phyloP scores from a whole-genome alignment of 1,139 yeast genomes.

The Suhomyces kunorum region DNA sequence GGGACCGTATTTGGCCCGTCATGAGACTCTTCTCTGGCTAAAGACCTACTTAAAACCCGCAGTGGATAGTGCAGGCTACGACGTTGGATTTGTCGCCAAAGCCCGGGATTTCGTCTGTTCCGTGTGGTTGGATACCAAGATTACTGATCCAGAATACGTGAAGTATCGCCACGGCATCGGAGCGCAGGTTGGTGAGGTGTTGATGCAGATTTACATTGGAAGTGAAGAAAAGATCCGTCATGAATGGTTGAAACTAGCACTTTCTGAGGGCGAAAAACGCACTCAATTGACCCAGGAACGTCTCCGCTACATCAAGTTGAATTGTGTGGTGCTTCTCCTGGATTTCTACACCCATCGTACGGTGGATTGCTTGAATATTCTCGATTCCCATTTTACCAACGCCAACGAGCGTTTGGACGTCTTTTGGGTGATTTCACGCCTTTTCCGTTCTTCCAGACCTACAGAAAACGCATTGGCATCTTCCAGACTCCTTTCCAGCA shows the following conservation, averaged over 20 bases:
- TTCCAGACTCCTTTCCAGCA: background rate
- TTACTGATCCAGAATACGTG: slow-evolving; percentile 29
- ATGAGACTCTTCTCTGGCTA: slow-evolving; percentile 54
- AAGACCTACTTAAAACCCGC: slow-evolving; percentile 54
- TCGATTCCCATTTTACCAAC: slow-evolving; percentile 34
- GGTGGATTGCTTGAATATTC: slow-evolving; percentile 30
- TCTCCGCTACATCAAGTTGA: slow-evolving; percentile 47
- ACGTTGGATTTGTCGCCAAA: slow-evolving; percentile 40
- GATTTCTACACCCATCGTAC: slow-evolving; percentile 43
- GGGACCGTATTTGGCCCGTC: slow-evolving; percentile 41
- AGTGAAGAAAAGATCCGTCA: slow-evolving; percentile 7
- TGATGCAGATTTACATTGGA: slow-evolving; percentile 37
- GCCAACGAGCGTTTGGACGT: slow-evolving; percentile 36
- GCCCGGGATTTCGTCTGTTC: slow-evolving; percentile 44
- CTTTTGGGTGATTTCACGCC: slow-evolving; percentile 34
- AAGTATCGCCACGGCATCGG: slow-evolving; percentile 28
- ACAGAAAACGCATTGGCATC: background rate
- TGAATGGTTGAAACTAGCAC: slow-evolving; percentile 17
- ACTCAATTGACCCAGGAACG: slow-evolving; percentile 48
- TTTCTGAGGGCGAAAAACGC: slow-evolving; percentile 22
- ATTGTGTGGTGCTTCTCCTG: slow-evolving; percentile 41
- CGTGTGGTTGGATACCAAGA: slow-evolving; percentile 26
- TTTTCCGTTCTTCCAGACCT: slow-evolving; percentile 21
- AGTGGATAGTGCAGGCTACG: slow-evolving; percentile 61
- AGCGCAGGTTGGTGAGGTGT: slow-evolving; percentile 25